Base-by-base conservation (phyloP, 2,329 filamentous ascomycete genomes). In the Thyridium curvatum region DNA sequence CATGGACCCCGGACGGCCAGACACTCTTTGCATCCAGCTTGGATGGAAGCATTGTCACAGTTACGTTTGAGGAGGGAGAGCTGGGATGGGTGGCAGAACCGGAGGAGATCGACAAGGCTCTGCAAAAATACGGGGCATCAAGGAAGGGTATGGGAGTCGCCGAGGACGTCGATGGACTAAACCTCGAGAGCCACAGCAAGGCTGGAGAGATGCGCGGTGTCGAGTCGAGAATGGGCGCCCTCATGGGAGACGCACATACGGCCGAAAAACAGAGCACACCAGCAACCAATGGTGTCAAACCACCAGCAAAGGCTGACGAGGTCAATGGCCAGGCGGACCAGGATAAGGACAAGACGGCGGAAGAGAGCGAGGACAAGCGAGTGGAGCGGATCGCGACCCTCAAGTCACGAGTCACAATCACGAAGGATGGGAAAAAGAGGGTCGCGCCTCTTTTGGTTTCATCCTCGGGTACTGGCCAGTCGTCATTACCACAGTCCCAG, bases 381-480 rank as follows among this genome's bases (percentile, higher is more conserved):
- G 72, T 68, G 1, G 68, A 76, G 43, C 64, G 73, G 42, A 70
- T 78, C 52, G 71, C 66, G 45, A 69, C 69, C 51, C 64, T 97
- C 46, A 97, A 97, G 62, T 87, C 91, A 45, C 78, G 93, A 38
- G 90, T 97, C 4, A 96, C 91, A 0, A 83, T 96, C 43, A 94
- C 88, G 0, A 97, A 96, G 58, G 91, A 98, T 48, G 93, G 93
- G 21, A 97, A 93, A 65, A 98, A 98, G 66, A 79, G 93, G 39
- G 91, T 98, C 40, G 86, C 89, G 4, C 93, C 93, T 2, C 71
- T 98, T 46, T 72, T 98, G 12, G 87, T 98, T 7, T 94, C 91
- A 1, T 89, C 88, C 0, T 91, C 90, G 8, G 88, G 86, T 3
- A 86, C 84, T 1, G 87, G 86, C 10, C 82, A 90, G 53, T 94